phyloP scores from a whole-genome alignment of 306 rosid genomes.

The Casuarina cunninghamiana region DNA sequence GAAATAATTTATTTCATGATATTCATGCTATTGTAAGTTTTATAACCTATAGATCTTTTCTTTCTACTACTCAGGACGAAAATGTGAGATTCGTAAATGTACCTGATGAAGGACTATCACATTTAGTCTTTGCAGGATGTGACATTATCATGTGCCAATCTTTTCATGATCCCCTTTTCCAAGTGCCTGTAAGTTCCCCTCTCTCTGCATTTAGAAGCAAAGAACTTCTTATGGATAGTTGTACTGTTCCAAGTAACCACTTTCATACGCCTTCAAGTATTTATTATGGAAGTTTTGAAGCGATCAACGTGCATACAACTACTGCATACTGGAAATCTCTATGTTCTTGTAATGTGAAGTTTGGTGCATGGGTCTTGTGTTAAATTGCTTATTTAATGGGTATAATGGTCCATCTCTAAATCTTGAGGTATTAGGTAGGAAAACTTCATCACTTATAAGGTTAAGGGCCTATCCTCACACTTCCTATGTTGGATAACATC shows the following conservation, averaged over 20 bases:
- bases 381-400: not conserved
- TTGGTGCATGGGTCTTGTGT: not conserved
- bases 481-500: too few species aligned
- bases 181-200: slow-evolving; percentile 62
- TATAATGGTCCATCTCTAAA: too few species aligned
- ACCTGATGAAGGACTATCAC: slow-evolving; percentile 54
- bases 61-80: slow-evolving; percentile 51
- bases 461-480: too few species aligned
- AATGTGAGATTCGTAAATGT: slow-evolving; percentile 40
- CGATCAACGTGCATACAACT: not conserved
- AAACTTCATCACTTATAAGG: too few species aligned
- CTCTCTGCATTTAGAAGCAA: slow-evolving; percentile 9
- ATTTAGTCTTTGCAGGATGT: slow-evolving; percentile 72
- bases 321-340: not conserved
- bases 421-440: too few species aligned
- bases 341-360: not conserved
- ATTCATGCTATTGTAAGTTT: not conserved
- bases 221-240: not conserved
- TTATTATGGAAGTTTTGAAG: too few species aligned
- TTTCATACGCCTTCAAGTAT: not conserved
- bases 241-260: not conserved
- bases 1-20: not conserved
- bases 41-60: slow-evolving; percentile 20
- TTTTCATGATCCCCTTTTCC: slow-evolving; percentile 60
- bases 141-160: slow-evolving; percentile 79